Conservation (phyloP, 129 eudicot species). For the Oenanthe sinensis region DNA sequence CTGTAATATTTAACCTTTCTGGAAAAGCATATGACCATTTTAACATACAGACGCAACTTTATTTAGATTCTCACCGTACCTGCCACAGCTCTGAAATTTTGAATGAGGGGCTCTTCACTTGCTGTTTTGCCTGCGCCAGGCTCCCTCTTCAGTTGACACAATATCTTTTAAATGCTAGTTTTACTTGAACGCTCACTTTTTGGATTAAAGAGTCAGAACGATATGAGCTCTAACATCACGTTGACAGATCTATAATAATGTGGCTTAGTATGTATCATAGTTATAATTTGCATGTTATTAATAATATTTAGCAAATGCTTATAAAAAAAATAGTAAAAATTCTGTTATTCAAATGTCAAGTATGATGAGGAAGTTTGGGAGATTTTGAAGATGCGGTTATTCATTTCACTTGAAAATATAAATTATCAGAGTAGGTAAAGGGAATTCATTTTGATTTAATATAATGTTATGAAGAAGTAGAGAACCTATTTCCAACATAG, state of each 20-base stretch:
- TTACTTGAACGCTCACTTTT: no score
- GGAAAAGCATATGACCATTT: neutral
- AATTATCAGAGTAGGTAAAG: neutral
- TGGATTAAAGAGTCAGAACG: no score
- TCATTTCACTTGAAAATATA: neutral
- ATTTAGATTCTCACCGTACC: neutral
- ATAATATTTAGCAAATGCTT: no score
- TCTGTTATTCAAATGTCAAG: no score
- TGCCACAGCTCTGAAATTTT: neutral
- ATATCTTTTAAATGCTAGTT: neutral
- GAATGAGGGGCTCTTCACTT: neutral
- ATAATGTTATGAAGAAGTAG: neutral
- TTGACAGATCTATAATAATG: no score
- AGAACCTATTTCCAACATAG: neutral
- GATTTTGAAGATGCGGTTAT: no score
- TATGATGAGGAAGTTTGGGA: no score
- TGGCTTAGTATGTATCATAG: no score
- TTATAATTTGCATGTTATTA: no score
- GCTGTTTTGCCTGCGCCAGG: neutral
- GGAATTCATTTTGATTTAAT: neutral
- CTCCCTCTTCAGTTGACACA: neutral
- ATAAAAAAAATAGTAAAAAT: no score
- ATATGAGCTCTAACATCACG: no score
- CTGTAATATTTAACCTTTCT: neutral
- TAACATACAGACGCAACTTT: neutral